Evolutionary conservation across 805 yeast species (phyloP).

Genomic region (Grigorovia humatica): DNA sequence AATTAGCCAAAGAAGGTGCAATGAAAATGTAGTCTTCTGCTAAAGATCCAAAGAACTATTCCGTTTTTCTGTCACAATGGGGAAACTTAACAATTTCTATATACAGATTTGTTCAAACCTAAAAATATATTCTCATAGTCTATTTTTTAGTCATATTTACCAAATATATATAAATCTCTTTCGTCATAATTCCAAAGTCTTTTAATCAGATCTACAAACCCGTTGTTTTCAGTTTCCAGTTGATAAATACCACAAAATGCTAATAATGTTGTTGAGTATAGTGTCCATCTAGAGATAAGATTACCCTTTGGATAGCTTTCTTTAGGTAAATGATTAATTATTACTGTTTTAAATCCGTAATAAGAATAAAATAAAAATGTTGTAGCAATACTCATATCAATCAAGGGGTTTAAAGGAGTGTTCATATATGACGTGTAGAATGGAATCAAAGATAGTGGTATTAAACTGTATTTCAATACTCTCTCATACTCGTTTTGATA

Average conservation of each 20-base stretch:
- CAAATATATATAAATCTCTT: constrained; percentile 19
- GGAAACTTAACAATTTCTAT: no score
- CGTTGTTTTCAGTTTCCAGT: constrained; percentile 57
- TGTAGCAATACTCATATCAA: constrained; percentile 49
- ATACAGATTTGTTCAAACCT: no score
- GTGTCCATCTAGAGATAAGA: constrained; percentile 45
- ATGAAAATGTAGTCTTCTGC: constrained; percentile 12
- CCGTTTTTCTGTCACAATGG: no score
- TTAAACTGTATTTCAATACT: constrained; percentile 44
- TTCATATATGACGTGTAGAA: constrained; percentile 34
- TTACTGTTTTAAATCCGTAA: constrained; percentile 69
- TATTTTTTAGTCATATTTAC: constrained; percentile 7
- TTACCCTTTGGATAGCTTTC: constrained; percentile 64
- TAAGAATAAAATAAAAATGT: constrained; percentile 52
- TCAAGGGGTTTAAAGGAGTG: constrained; percentile 36
- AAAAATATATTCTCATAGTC: no score
- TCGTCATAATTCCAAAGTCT: constrained; percentile 31
- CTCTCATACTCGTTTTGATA: constrained; percentile 69
- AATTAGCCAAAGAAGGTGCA: constrained; percentile 60
- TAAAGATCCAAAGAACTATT: background rate
- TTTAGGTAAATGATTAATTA: constrained; percentile 65
- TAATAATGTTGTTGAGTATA: constrained; percentile 53
- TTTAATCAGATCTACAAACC: constrained; percentile 41
- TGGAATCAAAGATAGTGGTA: constrained; percentile 57
- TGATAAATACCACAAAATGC: constrained; percentile 64